A percentile compares a stretch with the other conserved stretches of the same genome.
Evolutionary conservation across 345 rosid species (phyloP).

Genomic region (Salix dunnii): DNA sequence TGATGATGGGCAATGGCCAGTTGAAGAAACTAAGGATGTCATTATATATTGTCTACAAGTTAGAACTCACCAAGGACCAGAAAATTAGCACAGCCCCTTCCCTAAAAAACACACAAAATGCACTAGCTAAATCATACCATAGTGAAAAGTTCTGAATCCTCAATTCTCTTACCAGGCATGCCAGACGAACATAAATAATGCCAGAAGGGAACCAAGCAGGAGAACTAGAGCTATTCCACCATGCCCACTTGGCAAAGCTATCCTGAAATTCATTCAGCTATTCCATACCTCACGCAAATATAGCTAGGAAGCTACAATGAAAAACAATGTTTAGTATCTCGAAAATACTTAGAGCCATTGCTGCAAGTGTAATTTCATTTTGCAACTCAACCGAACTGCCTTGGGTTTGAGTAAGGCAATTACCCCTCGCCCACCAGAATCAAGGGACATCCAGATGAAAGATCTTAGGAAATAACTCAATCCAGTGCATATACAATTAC

Average conservation of each 20-base stretch:
- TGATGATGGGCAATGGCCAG: too few species aligned
- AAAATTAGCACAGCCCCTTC: too few species aligned
- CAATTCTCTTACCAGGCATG: too few species aligned
- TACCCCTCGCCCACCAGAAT: neutral
- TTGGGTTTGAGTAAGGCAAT: neutral
- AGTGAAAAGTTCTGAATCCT: too few species aligned
- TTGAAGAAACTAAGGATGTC: too few species aligned
- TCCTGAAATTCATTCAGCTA: neutral
- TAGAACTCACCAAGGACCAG: neutral
- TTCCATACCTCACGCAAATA: neutral
- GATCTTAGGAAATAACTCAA: neutral
- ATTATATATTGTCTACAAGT: too few species aligned
- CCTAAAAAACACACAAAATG: too few species aligned
- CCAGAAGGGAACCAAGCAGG: too few species aligned
- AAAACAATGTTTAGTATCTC: neutral
- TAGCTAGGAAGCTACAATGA: neutral
- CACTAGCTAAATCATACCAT: too few species aligned
- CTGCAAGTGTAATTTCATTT: neutral
- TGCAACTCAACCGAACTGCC: neutral
- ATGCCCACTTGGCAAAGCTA: neutral
- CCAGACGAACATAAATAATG: too few species aligned
- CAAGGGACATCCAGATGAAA: neutral
- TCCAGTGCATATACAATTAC: neutral
- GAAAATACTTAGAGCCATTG: neutral
- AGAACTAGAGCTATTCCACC: too few species aligned